Base-by-base conservation (phyloP, 306 rosid species). In the Trichosanthes truncata region DNA sequence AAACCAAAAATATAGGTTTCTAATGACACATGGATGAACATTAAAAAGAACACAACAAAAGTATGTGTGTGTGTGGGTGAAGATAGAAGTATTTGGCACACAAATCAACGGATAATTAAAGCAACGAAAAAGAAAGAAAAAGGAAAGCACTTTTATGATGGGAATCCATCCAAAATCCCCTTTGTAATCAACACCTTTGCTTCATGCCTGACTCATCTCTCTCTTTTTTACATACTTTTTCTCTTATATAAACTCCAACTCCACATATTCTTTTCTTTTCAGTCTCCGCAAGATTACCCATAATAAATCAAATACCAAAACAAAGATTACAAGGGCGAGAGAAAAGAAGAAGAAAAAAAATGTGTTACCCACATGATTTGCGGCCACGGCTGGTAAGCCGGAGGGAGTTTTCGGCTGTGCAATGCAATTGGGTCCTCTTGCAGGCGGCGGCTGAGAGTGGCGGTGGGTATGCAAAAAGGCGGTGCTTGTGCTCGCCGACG, bases 401-500 rank as follows among this genome's bases (percentile, higher is more conserved):
- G 12, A 55, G n/a, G 35, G 80, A 77, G 33, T 4, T 66, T 36
- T 66, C 6, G 51, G 21, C 23, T 21, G n/a, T 38, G 14, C 52
- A 38, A 25, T 21, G 36, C 68, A 76, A 21, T 21, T 35, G 66
- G 51, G 26, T 17, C 5, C 68, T 40, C 67, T 38, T 31, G 25
- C 60, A 74, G 9, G 38, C 76, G 73, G 84, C 0, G 79, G 41
- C 66, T 36, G 85, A 56, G 15, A 81, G 52, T 0, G 83, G 77
- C 67, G 48, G 80, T 0, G 25, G 8, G 7, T 48, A 26, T 17
- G 60, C 1, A 7, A 29, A 18, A 17, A 83, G 80, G 84, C 85
- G 65, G 29, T 92, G 98, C 33, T 59, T 84, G 80, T 92, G 98
- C 77, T 94, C 98, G 11, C 97, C 97, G 49, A 90, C 96, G 3